These are phyloP conservation scores for Claviceps quebecensis DNA, from an alignment of 2,329 filamentous ascomycete genomes.

Conservation along the genomic window DNA sequence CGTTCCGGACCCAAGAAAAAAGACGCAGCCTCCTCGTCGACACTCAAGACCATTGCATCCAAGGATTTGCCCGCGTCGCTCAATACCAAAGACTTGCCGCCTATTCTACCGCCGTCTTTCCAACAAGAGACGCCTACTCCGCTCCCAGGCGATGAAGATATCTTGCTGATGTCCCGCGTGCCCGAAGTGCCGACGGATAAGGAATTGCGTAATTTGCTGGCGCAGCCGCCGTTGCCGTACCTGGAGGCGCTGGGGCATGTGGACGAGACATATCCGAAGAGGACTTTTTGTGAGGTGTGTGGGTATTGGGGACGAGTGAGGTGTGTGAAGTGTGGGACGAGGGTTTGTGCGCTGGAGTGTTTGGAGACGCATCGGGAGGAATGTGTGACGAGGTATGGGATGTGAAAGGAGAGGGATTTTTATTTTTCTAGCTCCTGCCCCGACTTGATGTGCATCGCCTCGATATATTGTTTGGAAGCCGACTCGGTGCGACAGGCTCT, in stretches of 20 bases:
- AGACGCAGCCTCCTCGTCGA: slow-evolving; percentile 10
- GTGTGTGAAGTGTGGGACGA: slow-evolving; percentile 65
- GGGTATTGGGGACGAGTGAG: slow-evolving; percentile 68
- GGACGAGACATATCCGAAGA: slow-evolving; percentile 37
- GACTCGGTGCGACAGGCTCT: no score
- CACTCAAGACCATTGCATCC: slow-evolving; percentile 8
- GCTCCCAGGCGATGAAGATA: slow-evolving; percentile 38
- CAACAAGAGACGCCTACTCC: slow-evolving; percentile 18
- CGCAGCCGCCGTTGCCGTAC: slow-evolving; percentile 53
- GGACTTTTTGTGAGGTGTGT: slow-evolving; percentile 64
- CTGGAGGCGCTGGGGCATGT: slow-evolving; percentile 42
- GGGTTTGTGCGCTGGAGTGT: slow-evolving; percentile 66
- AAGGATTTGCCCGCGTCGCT: slow-evolving; percentile 16
- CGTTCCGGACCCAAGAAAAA: slow-evolving; percentile 15
- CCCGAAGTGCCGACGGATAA: slow-evolving; percentile 43
- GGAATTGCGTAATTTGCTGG: slow-evolving; percentile 50
- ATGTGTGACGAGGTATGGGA: slow-evolving; percentile 50
- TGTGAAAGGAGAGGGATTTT: slow-evolving; percentile 14
- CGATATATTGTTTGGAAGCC: no score
- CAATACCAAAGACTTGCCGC: slow-evolving; percentile 12
- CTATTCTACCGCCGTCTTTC: slow-evolving; percentile 22
- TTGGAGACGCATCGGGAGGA: slow-evolving; percentile 59
- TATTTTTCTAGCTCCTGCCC: neutral
- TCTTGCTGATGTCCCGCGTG: slow-evolving; percentile 43
- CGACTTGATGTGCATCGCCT: no score